Evolutionary conservation across 495 filamentous ascomycete genomes (phyloP).

Genomic region (Articulospora tetracladia): DNA sequence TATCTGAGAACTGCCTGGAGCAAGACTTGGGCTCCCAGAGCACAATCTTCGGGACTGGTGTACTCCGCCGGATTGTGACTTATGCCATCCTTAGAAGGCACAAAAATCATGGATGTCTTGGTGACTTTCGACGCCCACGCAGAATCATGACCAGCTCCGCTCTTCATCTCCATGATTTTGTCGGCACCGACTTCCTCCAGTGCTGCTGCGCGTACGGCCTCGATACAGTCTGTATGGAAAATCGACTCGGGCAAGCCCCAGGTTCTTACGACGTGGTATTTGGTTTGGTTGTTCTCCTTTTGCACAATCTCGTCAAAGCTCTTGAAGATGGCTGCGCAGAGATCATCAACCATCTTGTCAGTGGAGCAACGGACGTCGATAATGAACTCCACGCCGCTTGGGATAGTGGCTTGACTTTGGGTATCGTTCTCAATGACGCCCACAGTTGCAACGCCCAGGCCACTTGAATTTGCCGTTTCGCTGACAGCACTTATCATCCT

Average conservation of each 20-base stretch:
- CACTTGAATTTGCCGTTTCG: conserved; percentile 25
- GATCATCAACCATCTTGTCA: conserved; percentile 49
- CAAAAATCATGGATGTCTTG: conserved; percentile 61
- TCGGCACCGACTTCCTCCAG: conserved; percentile 38
- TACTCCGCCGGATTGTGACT: conserved; percentile 64
- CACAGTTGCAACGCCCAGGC: conserved; percentile 59
- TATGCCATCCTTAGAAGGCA: conserved; percentile 60
- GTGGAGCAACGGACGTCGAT: conserved; percentile 68
- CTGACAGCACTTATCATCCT: conserved; percentile 60
- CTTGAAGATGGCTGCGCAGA: conserved; percentile 28
- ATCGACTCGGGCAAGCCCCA: conserved; percentile 54
- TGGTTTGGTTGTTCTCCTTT: conserved; percentile 33
- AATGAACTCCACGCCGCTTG: conserved; percentile 61
- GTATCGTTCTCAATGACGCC: conserved; percentile 64
- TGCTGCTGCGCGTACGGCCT: conserved; percentile 57
- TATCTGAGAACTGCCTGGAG: conserved; percentile 57
- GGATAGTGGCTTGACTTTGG: conserved; percentile 70
- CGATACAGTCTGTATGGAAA: conserved; percentile 67
- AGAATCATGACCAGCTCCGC: conserved; percentile 57
- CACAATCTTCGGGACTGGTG: conserved; percentile 57
- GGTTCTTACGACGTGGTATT: conserved; percentile 53
- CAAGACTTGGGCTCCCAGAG: conserved; percentile 59
- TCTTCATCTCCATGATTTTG: conserved; percentile 45
- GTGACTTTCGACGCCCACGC: conserved; percentile 34
- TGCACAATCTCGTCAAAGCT: conserved; percentile 17